A percentile compares a stretch with the other conserved stretches of the same genome.
Conservation (phyloP, 495 filamentous ascomycete genomes). For the Xylaria longipes region DNA sequence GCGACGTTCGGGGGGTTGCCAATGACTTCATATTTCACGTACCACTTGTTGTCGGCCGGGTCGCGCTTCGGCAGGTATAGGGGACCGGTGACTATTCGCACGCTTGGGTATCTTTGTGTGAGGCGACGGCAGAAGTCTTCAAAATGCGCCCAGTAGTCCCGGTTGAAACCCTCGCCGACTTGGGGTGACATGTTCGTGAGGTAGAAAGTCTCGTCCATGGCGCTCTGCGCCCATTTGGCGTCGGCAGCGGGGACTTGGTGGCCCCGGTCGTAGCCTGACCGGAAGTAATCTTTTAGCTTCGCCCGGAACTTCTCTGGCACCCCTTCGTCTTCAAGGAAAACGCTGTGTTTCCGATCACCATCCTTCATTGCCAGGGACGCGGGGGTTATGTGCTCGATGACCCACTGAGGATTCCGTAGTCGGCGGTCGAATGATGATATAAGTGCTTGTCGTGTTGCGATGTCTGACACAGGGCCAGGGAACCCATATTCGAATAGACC, state of each 20-base stretch:
- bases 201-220: slow-evolving; percentile 93
- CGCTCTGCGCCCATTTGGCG: slow-evolving; percentile 90
- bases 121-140: slow-evolving; percentile 94
- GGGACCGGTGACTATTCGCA: slow-evolving; percentile 91
- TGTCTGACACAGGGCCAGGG: slow-evolving; percentile 86
- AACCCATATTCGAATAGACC: slow-evolving; percentile 97
- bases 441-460: slow-evolving; percentile 73
- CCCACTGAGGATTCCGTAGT: slow-evolving; percentile 92
- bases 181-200: slow-evolving; percentile 98
- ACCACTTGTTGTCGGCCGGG: slow-evolving; percentile 84
- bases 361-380: slow-evolving; percentile 73
- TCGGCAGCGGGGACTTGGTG: slow-evolving; percentile 98
- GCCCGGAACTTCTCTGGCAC: slow-evolving; percentile 89
- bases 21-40: slow-evolving; percentile 96
- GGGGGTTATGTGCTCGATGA: slow-evolving; percentile 97
- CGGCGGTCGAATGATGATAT: slow-evolving; percentile 90
- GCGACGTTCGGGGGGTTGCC: slow-evolving; percentile 92
- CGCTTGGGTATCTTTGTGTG: slow-evolving; percentile 77
- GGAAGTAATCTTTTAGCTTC: slow-evolving; percentile 89
- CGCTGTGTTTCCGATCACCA: slow-evolving; percentile 83
- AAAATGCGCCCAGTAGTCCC: slow-evolving; percentile 98
- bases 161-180: slow-evolving; percentile 96
- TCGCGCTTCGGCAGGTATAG: slow-evolving; percentile 87
- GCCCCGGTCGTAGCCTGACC: slow-evolving; percentile 94
- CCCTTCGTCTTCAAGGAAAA: slow-evolving; percentile 78